phyloP scores from a whole-genome alignment of 192 early-diverging fungal species.

The Entomortierella chlamydospora region DNA sequence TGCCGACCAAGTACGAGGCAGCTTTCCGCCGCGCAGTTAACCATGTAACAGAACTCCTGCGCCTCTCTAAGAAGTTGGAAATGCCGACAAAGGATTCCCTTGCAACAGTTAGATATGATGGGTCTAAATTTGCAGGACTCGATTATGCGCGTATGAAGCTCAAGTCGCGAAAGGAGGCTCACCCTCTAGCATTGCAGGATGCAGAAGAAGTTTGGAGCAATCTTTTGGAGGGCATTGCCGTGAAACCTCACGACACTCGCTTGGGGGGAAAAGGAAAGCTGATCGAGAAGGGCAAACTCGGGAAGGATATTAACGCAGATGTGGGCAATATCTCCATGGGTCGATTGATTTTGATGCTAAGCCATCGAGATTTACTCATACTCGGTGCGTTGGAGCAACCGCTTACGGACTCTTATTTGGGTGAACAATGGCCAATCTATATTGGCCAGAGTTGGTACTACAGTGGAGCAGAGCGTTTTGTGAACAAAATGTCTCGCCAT shows the following conservation, averaged over 20 bases:
- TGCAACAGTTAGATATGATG: conserved; percentile 15
- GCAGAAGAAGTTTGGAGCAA: conserved; percentile 11
- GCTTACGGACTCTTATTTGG: conserved; percentile 30
- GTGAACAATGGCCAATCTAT: conserved; percentile 30
- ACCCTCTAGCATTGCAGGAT: conserved; percentile 15
- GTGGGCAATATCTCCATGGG: conserved; percentile 12
- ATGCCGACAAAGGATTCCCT: conserved; percentile 30
- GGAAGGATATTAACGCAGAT: conserved; percentile 3
- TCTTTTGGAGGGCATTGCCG: not conserved
- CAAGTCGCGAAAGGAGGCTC: conserved; percentile 15
- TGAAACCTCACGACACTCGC: conserved; percentile 32
- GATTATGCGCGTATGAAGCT: conserved; percentile 28
- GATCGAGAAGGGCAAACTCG: conserved; percentile 6
- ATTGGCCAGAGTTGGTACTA: conserved; percentile 51
- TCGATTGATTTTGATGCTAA: conserved; percentile 43
- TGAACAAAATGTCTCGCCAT: conserved; percentile 39
- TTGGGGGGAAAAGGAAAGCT: conserved; percentile 42
- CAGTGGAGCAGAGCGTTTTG: conserved; percentile 35
- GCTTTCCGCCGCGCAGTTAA: conserved; percentile 17
- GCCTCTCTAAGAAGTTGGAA: conserved; percentile 12
- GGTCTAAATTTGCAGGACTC: conserved; percentile 34
- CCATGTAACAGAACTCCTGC: conserved; percentile 25
- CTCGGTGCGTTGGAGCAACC: conserved; percentile 37
- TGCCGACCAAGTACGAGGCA: conserved; percentile 11
- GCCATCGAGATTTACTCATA: conserved; percentile 42